Evolutionary conservation across 2,329 filamentous ascomycete species (phyloP), one percentile per base, ranked within the genome.

Genomic region (Aspergillus glaucus): DNA sequence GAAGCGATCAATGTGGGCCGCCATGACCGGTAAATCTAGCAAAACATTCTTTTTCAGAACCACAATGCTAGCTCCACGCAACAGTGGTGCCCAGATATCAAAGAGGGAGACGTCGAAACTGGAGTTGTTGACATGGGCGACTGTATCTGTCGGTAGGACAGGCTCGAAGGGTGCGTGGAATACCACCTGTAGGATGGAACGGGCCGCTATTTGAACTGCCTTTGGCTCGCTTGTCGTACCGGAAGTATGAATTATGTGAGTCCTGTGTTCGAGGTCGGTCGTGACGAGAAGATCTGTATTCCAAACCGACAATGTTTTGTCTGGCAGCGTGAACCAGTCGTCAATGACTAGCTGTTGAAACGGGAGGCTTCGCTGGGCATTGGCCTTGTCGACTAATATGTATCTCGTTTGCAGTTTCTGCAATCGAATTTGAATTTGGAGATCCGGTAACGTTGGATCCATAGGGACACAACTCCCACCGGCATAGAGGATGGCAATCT

Each of bases 91-190:
- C 60, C 60, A 62, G 9, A 62, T 53, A 12, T 62, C 59, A 26
- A 61, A 59, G 12, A 62, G 46, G 3, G 59, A 50, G 3, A 62
- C 52, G 37, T 62, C 60, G 39, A 62, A 62, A n/a, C 57, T 55
- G 32, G 51, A 50, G 30, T 53, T 61, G 36, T 59, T 59, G 17
- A 52, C 46, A 41, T 60, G 54, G 2, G 50, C 56, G 4, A 62
- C 55, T 0, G 42, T 36, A 43, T 61, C 56, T 1, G 37, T 40
- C 2, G 30, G 15, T 3, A 17, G 12, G 8, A 62, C 37, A 5
- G 55, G 52, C 14, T 53, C 49, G 32, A 56, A 50, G 0, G 58
- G 55, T 6, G 56, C 51, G 21, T 56, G 48, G n/a, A 36, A 50
- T 1, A 51, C 57, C 14, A 62, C 48, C 14, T 61, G 51, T 15